Evolutionary conservation across 1,284 basidiomycete species (phyloP).

Genomic region (Peniophora sp.): DNA sequence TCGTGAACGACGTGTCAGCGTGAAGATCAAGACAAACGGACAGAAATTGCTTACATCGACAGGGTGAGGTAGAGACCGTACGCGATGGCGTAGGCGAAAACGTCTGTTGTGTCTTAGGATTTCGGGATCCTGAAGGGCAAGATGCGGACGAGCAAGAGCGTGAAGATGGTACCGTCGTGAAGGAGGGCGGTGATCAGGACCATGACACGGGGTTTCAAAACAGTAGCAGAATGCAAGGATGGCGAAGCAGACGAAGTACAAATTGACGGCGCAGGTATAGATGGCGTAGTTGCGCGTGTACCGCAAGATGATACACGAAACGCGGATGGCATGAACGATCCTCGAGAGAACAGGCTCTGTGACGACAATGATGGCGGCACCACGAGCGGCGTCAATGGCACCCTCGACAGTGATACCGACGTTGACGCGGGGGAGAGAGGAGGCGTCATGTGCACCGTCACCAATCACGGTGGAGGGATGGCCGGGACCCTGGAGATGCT

Average conservation of each 20-base stretch:
- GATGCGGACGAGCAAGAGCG: conserved; percentile 93
- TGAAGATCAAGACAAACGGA: not conserved
- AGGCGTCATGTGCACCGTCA: conserved; percentile 96
- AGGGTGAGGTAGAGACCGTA: conserved; percentile 91
- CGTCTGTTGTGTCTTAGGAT: conserved; percentile 94
- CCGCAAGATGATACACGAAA: conserved; percentile 95
- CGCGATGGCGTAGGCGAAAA: conserved; percentile 91
- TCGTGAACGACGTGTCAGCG: conserved; percentile 31
- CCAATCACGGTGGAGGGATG: conserved; percentile 90
- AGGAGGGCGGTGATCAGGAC: conserved; percentile 94
- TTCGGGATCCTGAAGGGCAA: conserved; percentile 88
- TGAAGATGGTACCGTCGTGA: conserved; percentile 99
- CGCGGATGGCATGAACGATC: conserved; percentile 94
- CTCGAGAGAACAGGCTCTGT: conserved; percentile 94
- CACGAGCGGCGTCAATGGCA: conserved; percentile 92
- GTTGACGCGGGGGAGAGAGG: conserved; percentile 89
- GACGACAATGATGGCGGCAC: conserved; percentile 92
- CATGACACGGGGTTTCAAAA: conserved; percentile 99
- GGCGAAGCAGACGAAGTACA: conserved; percentile 96
- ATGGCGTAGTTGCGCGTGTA: conserved; percentile 97
- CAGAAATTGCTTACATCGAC: conserved; percentile 63
- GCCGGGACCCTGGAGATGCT: conserved; percentile 87
- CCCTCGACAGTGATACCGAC: conserved; percentile 97
- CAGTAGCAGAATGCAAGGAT: conserved; percentile 93
- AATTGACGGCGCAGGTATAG: conserved; percentile 89